Evolutionary conservation across 768 basidiomycete species (phyloP).

Genomic region (Crepidotus variabilis): DNA sequence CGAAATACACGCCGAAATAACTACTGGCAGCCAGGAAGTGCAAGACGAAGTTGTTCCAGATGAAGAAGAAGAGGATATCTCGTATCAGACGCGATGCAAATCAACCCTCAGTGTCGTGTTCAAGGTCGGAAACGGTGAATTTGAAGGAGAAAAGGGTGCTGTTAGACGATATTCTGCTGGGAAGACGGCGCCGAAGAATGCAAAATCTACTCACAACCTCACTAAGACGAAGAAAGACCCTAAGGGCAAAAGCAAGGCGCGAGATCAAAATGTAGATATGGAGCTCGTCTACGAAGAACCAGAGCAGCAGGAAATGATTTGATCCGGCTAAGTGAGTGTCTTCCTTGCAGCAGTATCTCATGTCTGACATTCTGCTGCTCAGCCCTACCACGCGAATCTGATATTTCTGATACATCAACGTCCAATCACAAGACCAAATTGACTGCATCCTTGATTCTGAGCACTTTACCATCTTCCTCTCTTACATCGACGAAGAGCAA

Average conservation of each 20-base stretch:
- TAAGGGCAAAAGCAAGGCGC: conserved; percentile 12
- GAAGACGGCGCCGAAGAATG: conserved; percentile 15
- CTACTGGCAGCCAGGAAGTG: conserved; percentile 69
- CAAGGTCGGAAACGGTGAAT: conserved; percentile 59
- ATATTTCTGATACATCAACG: too few relatives aligned
- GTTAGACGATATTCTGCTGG: conserved; percentile 21
- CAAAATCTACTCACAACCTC: conserved; percentile 3
- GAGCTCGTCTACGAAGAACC: neutral
- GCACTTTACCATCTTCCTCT: too few relatives aligned
- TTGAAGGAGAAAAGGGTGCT: conserved; percentile 34
- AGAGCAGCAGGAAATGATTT: conserved; percentile 2
- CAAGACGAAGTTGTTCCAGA: conserved; percentile 78
- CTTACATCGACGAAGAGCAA: neutral
- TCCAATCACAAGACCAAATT: too few relatives aligned
- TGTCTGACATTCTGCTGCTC: too few relatives aligned
- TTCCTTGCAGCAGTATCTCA: neutral
- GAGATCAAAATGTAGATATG: neutral
- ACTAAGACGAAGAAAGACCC: conserved; percentile 6
- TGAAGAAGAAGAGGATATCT: conserved; percentile 66
- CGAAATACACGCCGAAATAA: conserved; percentile 59
- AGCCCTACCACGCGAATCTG: too few relatives aligned
- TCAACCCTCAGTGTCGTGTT: conserved; percentile 62
- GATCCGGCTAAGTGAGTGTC: neutral
- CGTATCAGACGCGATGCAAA: conserved; percentile 66
- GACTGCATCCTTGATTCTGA: too few relatives aligned